These are phyloP conservation scores for Iberis pinnata DNA, from an alignment of 345 rosid species.

Conservation along the genomic window DNA sequence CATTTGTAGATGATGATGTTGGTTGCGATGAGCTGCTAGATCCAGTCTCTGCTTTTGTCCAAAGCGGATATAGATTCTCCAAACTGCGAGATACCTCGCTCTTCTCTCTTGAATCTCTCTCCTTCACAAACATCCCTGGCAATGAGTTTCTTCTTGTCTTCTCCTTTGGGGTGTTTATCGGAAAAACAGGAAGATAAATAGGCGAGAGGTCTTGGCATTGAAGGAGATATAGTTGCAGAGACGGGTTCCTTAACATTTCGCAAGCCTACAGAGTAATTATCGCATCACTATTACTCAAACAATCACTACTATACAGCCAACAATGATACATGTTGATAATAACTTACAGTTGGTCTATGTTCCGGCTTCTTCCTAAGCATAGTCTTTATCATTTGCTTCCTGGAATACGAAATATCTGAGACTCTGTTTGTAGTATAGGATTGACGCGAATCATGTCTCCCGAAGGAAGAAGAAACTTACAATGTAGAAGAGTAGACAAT, in stretches of 20 bases:
- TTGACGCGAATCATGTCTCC: background rate
- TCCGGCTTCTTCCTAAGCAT: conserved; percentile 85
- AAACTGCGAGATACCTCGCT: conserved; percentile 31
- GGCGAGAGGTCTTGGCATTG: conserved; percentile 60
- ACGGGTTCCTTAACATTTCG: conserved; percentile 79
- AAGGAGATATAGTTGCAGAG: conserved; percentile 69
- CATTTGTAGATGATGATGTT: conserved; percentile 46
- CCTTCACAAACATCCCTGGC: conserved; percentile 37
- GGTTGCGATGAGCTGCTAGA: conserved; percentile 34
- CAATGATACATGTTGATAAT: conserved; percentile 19
- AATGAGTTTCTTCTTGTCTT: conserved; percentile 53
- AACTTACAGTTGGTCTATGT: conserved; percentile 70
- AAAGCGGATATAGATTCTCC: conserved; percentile 33
- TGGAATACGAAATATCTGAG: conserved; percentile 26
- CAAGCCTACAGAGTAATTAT: conserved; percentile 53
- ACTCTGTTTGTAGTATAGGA: conserved; percentile 1
- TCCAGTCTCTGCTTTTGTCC: conserved; percentile 32
- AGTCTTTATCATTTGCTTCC: conserved; percentile 89
- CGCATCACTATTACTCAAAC: background rate
- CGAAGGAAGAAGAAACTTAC: conserved; percentile 42
- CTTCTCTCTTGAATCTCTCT: conserved; percentile 38
- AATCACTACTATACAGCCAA: background rate
- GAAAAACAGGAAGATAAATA: conserved; percentile 80
- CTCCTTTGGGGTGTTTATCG: conserved; percentile 51
- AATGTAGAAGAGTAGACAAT: conserved; percentile 73